Evolutionary conservation across 2,329 filamentous ascomycete genomes (phyloP).

Genomic region (Arthroderma uncinatum): DNA sequence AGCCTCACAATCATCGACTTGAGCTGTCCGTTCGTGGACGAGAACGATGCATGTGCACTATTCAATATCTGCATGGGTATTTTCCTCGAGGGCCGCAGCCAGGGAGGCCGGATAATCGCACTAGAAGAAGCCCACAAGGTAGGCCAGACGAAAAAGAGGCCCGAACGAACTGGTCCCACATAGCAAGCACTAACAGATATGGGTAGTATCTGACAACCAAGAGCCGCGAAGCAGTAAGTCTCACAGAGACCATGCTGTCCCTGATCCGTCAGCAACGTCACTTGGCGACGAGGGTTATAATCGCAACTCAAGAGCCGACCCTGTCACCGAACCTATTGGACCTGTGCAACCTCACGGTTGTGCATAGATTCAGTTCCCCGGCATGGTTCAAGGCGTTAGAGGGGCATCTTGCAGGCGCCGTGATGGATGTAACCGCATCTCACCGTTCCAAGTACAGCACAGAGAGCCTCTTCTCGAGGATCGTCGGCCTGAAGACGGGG

Average conservation of each 20-base stretch:
- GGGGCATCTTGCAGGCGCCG: conserved; percentile 39
- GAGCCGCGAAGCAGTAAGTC: conserved; percentile 42
- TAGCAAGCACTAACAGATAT: background rate
- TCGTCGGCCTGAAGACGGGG: conserved; percentile 39
- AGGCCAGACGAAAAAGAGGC: conserved; percentile 8
- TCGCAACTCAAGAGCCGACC: conserved; percentile 68
- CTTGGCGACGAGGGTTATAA: conserved; percentile 52
- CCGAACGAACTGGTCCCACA: background rate
- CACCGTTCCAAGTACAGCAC: conserved; percentile 16
- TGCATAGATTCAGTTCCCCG: conserved; percentile 60
- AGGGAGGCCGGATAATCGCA: conserved; percentile 50
- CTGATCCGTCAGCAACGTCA: conserved; percentile 63
- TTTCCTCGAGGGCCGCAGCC: conserved; percentile 47
- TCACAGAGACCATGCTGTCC: conserved; percentile 52
- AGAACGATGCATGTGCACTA: conserved; percentile 55
- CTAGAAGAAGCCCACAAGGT: conserved; percentile 70
- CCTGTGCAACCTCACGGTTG: conserved; percentile 58
- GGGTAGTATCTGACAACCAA: conserved; percentile 47
- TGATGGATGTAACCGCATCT: conserved; percentile 16
- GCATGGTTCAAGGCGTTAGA: conserved; percentile 46
- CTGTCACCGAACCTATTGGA: conserved; percentile 58
- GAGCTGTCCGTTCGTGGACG: conserved; percentile 58
- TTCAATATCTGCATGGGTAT: conserved; percentile 61
- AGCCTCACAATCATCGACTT: conserved; percentile 59
- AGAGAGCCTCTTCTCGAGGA: conserved; percentile 33